phyloP scores from a whole-genome alignment of 148 eudicot genomes.

The Camellia sinensis region DNA sequence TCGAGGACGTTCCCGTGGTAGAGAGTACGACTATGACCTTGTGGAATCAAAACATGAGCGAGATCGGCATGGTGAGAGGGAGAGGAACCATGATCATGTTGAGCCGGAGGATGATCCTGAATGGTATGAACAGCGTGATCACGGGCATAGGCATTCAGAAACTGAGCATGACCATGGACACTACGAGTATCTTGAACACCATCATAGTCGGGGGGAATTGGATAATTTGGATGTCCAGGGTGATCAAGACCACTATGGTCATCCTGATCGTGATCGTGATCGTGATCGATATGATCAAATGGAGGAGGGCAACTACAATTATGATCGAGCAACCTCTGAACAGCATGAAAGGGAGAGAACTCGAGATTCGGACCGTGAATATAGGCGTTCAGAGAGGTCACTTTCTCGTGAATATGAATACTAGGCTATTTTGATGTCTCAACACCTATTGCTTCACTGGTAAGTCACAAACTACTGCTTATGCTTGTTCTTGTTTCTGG shows the following conservation, averaged over 20 bases:
- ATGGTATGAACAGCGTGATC: slow-evolving; percentile 55
- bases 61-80: slow-evolving; percentile 49
- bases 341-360: slow-evolving; percentile 25
- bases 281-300: slow-evolving; percentile 45
- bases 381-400: slow-evolving; percentile 31
- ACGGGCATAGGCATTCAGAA: slow-evolving; percentile 37
- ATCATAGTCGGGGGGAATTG: slow-evolving; percentile 32
- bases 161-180: slow-evolving; percentile 34
- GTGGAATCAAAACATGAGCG: slow-evolving; percentile 60
- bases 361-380: slow-evolving; percentile 22
- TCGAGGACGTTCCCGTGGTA: slow-evolving; percentile 76
- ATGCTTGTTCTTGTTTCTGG: background rate
- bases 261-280: slow-evolving; percentile 42
- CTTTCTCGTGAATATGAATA: slow-evolving; percentile 33
- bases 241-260: slow-evolving; percentile 46
- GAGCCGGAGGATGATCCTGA: slow-evolving; percentile 51
- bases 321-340: slow-evolving; percentile 37
- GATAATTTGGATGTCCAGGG: slow-evolving; percentile 34
- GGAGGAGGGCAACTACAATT: slow-evolving; percentile 50
- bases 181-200: slow-evolving; percentile 26
- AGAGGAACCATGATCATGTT: slow-evolving; percentile 38
- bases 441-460: background rate
- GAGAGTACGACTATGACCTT: slow-evolving; percentile 63
- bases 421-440: background rate
- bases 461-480: background rate